Conservation (phyloP, 192 early-diverging fungal species). For the Coemansia sp. region DNA sequence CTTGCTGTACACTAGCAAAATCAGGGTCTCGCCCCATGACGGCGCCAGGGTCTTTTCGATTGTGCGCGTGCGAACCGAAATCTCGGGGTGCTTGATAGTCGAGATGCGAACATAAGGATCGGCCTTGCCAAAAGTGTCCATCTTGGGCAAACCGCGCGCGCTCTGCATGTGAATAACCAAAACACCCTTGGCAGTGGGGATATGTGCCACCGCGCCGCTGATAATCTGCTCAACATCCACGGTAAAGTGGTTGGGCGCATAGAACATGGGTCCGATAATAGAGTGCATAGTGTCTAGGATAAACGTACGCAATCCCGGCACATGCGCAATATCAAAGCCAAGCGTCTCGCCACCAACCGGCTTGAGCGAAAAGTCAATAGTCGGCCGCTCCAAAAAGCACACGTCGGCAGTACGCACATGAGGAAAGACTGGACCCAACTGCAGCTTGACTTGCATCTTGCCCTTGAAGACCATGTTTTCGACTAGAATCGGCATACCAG, state of each 20-base stretch:
- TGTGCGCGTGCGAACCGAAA: conserved; percentile 62
- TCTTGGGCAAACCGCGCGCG: conserved; percentile 81
- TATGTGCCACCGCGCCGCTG: conserved; percentile 64
- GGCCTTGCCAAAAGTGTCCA: conserved; percentile 82
- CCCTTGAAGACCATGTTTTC: conserved; percentile 84
- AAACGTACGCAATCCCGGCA: conserved; percentile 81
- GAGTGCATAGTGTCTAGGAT: conserved; percentile 73
- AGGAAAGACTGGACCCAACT: conserved; percentile 84
- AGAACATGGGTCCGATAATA: conserved; percentile 79
- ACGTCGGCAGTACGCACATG: conserved; percentile 72
- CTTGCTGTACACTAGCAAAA: conserved; percentile 74
- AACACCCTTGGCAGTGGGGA: conserved; percentile 82
- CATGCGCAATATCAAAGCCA: conserved; percentile 86
- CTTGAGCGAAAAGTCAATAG: conserved; percentile 86
- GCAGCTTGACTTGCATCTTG: conserved; percentile 77
- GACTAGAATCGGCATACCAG: conserved; percentile 82
- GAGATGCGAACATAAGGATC: conserved; percentile 84
- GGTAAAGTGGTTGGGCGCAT: conserved; percentile 76
- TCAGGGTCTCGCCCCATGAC: conserved; percentile 81
- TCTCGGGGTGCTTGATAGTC: conserved; percentile 69
- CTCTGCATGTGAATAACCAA: conserved; percentile 77
- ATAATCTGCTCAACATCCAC: conserved; percentile 80
- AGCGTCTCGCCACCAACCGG: conserved; percentile 85
- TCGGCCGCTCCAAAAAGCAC: conserved; percentile 83
- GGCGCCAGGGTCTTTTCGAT: conserved; percentile 81